Evolutionary conservation across 768 basidiomycete species (phyloP).

Genomic region (Ephemerocybe angulata): DNA sequence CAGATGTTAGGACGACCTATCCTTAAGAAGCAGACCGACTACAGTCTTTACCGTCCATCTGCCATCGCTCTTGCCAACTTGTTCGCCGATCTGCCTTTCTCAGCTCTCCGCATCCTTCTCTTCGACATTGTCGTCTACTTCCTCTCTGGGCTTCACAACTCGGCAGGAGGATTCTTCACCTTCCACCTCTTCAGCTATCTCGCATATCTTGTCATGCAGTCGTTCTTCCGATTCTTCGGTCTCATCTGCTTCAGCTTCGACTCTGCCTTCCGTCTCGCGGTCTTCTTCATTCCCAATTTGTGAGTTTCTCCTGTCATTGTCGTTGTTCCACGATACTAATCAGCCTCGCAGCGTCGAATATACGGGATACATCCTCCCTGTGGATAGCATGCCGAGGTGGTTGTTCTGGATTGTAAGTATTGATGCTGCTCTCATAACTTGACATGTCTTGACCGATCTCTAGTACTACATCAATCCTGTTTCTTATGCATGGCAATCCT

Average conservation of each 20-base stretch:
- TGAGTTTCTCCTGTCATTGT: constrained; percentile 19
- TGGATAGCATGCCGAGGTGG: constrained; percentile 73
- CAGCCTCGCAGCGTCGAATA: constrained; percentile 49
- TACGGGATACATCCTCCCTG: constrained; percentile 68
- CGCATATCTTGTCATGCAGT: constrained; percentile 71
- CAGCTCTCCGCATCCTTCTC: constrained; percentile 51
- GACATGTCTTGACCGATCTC: not conserved
- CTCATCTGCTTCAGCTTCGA: constrained; percentile 46
- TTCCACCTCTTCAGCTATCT: constrained; percentile 65
- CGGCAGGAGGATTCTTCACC: constrained; percentile 47
- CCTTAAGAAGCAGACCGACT: constrained; percentile 57
- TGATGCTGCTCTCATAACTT: not conserved
- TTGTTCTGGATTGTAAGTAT: constrained; percentile 81
- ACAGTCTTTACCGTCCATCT: constrained; percentile 64
- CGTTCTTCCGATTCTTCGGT: constrained; percentile 78
- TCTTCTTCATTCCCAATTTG: constrained; percentile 76
- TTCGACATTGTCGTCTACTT: constrained; percentile 70
- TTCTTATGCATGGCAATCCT: constrained; percentile 70
- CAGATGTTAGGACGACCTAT: constrained; percentile 83
- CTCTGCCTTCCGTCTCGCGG: constrained; percentile 47
- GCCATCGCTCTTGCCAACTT: constrained; percentile 65
- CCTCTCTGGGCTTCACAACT: constrained; percentile 49
- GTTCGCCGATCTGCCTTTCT: constrained; percentile 67
- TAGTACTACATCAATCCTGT: constrained; percentile 80
- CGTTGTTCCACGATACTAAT: not conserved